These are phyloP conservation scores for Polyporus tsugae DNA, from an alignment of 1,284 basidiomycete genomes.

Conservation along the genomic window DNA sequence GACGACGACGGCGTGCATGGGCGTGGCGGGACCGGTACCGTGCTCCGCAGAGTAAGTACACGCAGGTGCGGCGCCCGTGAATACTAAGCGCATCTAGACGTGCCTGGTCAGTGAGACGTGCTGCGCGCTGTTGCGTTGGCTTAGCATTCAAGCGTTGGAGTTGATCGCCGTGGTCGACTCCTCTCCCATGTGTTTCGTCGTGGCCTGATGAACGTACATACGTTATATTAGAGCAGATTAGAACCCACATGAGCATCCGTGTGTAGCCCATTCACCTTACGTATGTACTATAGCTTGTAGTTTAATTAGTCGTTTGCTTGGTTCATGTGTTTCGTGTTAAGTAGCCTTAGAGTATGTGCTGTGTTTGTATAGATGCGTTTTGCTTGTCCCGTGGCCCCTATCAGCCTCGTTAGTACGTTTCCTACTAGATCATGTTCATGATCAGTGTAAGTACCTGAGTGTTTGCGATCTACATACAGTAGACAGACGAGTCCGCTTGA, in stretches of 20 bases:
- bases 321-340: background rate
- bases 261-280: background rate
- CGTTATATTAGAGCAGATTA: background rate
- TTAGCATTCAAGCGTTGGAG: background rate
- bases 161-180: background rate
- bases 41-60: background rate
- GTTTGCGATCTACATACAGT: background rate
- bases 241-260: background rate
- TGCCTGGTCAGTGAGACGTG: background rate
- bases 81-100: background rate
- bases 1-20: background rate
- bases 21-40: background rate
- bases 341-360: background rate
- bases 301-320: background rate
- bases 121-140: background rate
- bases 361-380: background rate
- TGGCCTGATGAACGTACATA: background rate
- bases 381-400: background rate
- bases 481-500: background rate
- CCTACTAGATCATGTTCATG: background rate
- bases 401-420: background rate
- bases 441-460: background rate
- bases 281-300: background rate
- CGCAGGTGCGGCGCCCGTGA: background rate
- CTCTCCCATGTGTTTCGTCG: background rate